Evolutionary conservation across 345 rosid genomes (phyloP).

Genomic region (Stellera chamaejasme): DNA sequence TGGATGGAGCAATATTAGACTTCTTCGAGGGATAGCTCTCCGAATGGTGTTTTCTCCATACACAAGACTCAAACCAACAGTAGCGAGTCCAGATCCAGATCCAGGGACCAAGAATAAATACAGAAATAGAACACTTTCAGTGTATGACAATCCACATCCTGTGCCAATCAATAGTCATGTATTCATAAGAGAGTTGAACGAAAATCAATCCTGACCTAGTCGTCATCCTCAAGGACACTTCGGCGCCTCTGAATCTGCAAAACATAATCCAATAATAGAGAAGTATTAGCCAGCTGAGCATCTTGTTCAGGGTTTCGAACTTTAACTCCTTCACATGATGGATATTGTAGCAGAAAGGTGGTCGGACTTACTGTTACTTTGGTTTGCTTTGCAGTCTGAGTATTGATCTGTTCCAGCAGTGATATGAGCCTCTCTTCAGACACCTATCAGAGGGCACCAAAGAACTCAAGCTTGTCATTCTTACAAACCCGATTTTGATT

Average conservation of each 20-base stretch:
- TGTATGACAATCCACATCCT: not conserved
- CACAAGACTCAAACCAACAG: too few relatives aligned
- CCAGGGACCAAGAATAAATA: not conserved
- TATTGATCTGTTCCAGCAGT: constrained; percentile 87
- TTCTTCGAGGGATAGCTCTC: too few relatives aligned
- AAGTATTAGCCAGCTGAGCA: too few relatives aligned
- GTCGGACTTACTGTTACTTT: constrained; percentile 70
- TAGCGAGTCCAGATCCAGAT: not conserved
- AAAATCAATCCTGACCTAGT: constrained; percentile 27
- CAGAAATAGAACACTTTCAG: not conserved
- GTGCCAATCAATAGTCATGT: not conserved
- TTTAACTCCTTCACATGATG: too few relatives aligned
- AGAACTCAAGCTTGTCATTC: not conserved
- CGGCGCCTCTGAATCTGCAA: constrained; percentile 93
- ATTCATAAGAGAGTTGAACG: not conserved
- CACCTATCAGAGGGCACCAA: constrained; percentile 34
- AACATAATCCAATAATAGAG: not conserved
- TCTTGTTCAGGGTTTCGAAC: too few relatives aligned
- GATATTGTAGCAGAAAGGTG: not conserved
- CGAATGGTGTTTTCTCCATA: too few relatives aligned
- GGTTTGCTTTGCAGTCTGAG: constrained; percentile 79
- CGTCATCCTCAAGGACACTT: constrained; percentile 78
- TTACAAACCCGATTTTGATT: not conserved
- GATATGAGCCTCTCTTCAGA: constrained; percentile 87
- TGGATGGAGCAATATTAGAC: too few relatives aligned